A percentile compares a stretch with the other conserved stretches of the same genome.
phyloP scores from a whole-genome alignment of 2,329 filamentous ascomycete species.

The Fusarium haematococcum region DNA sequence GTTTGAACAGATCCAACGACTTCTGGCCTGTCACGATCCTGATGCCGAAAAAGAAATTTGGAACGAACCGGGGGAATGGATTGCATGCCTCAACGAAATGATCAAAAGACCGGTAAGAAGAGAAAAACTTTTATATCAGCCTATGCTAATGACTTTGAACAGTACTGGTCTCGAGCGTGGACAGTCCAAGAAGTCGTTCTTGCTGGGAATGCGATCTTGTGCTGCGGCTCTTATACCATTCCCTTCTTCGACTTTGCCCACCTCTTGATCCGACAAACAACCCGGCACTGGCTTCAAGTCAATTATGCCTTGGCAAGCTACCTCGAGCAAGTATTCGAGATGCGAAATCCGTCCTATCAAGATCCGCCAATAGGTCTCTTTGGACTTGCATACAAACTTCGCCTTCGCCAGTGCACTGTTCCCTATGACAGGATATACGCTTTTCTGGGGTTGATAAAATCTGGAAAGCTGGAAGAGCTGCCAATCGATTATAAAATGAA shows the following conservation, averaged over 20 bases:
- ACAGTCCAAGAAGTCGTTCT: slow-evolving; percentile 23
- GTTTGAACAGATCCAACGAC: slow-evolving; percentile 3
- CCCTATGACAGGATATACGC: slow-evolving; percentile 15
- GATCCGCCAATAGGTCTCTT: slow-evolving; percentile 16
- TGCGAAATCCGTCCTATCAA: slow-evolving; percentile 6
- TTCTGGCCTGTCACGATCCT: not conserved
- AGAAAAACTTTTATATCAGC: not conserved
- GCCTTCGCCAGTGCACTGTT: slow-evolving; percentile 12
- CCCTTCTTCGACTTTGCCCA: slow-evolving; percentile 21
- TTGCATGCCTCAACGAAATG: slow-evolving; percentile 14
- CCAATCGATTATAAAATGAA: slow-evolving; percentile 17
- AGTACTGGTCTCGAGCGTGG: slow-evolving; percentile 16
- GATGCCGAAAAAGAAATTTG: slow-evolving; percentile 2
- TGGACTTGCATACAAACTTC: slow-evolving; percentile 22
- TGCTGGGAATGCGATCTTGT: not conserved
- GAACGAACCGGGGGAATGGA: slow-evolving; percentile 7
- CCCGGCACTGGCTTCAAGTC: not conserved
- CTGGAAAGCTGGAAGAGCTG: not conserved
- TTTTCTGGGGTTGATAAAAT: slow-evolving; percentile 12
- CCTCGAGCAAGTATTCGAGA: slow-evolving; percentile 11
- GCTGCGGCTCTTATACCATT: slow-evolving; percentile 3
- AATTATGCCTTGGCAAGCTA: slow-evolving; percentile 13
- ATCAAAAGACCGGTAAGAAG: slow-evolving; percentile 10
- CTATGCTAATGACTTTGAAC: not conserved
- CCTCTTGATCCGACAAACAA: slow-evolving; percentile 1